Evolutionary conservation across 176 grass and related monocot genomes (phyloP).

Genomic region (Tuctoria greenei): DNA sequence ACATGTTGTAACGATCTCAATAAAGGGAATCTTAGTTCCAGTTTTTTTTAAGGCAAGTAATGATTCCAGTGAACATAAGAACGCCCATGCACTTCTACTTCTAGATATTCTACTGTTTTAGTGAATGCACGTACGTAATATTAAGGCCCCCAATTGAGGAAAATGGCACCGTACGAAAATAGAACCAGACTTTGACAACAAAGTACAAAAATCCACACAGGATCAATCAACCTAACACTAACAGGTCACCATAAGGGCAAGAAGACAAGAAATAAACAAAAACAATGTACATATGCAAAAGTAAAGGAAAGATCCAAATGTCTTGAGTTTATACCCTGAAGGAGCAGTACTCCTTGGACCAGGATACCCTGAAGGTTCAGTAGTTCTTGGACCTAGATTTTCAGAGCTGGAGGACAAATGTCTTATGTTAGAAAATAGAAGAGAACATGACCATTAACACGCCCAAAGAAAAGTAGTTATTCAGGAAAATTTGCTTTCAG

Average conservation of each 20-base stretch:
- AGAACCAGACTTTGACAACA: neutral
- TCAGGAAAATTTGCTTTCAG: neutral
- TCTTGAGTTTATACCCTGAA: conserved; percentile 39
- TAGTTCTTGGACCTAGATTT: conserved; percentile 5
- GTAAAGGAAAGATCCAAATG: neutral
- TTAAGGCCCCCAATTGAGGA: neutral
- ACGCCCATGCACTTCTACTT: neutral
- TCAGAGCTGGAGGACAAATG: conserved; percentile 51
- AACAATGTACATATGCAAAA: neutral
- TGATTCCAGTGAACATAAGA: conserved; percentile 13
- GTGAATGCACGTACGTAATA: neutral
- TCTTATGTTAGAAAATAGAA: conserved; percentile 17
- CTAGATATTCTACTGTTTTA: neutral
- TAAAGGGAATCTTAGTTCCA: conserved; percentile 1
- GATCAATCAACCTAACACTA: neutral
- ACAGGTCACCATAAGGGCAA: neutral
- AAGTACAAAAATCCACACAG: neutral
- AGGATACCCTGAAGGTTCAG: conserved; percentile 50
- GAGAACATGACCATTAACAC: neutral
- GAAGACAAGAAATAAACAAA: neutral
- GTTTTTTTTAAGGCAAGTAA: neutral
- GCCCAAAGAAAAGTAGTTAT: neutral
- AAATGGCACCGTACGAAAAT: neutral
- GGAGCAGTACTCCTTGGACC: conserved; percentile 37
- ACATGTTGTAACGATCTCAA: neutral